These are phyloP conservation scores for Acanthamoeba lenticulata DNA, from an alignment of 208 protist genomes.

Conservation along the genomic window DNA sequence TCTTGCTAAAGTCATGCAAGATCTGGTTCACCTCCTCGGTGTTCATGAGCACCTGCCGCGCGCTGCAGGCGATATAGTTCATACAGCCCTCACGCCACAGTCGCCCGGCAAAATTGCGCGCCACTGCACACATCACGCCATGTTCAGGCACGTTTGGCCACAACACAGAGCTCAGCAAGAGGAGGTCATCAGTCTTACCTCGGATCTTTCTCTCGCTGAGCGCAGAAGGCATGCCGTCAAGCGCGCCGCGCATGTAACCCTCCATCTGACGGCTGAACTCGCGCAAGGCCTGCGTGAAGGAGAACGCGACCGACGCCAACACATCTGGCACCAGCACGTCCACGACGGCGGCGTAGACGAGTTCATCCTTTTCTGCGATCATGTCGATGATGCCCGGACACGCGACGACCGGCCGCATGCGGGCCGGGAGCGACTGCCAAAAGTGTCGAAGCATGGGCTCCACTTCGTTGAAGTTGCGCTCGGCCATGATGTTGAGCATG, in stretches of 20 bases:
- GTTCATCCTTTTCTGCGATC: conserved; percentile 60
- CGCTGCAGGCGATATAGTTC: neutral
- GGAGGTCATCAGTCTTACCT: neutral
- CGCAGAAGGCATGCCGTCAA: neutral
- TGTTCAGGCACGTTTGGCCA: neutral
- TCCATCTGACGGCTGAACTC: conserved; percentile 52
- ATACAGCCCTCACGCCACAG: conserved; percentile 34
- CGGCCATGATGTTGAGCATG: conserved; percentile 19
- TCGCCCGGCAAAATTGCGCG: neutral
- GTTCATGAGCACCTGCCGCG: conserved; percentile 25
- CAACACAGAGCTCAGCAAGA: neutral
- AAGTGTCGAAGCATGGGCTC: conserved; percentile 52
- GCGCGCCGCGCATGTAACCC: neutral
- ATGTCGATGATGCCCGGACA: neutral
- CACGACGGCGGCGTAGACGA: conserved; percentile 38
- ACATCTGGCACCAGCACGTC: conserved; percentile 57
- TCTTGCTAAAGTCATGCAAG: conserved; percentile 1
- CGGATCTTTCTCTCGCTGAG: neutral
- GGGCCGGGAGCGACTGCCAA: conserved; percentile 26
- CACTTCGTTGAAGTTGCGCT: conserved; percentile 27
- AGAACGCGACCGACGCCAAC: neutral
- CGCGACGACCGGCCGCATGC: neutral
- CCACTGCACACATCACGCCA: neutral
- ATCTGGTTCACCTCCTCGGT: neutral
- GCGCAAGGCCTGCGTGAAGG: neutral